phyloP scores from a whole-genome alignment of 148 eudicot species.

The Spergularia marina region DNA sequence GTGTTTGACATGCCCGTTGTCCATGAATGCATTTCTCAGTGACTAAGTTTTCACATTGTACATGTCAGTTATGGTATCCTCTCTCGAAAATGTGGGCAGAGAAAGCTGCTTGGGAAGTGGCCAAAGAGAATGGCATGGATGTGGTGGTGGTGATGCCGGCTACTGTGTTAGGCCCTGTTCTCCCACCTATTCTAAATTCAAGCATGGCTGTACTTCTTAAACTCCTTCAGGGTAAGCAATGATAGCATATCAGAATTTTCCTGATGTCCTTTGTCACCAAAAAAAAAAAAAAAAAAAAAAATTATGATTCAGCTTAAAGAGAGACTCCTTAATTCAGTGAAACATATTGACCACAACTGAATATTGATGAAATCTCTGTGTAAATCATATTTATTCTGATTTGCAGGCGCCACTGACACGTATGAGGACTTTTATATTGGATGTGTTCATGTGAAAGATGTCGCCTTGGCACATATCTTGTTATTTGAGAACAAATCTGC shows the following conservation, averaged over 20 bases:
- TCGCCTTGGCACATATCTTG: constrained; percentile 79
- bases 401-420: constrained; percentile 58
- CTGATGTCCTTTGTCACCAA: no score
- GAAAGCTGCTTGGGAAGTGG: constrained; percentile 85
- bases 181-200: constrained; percentile 68
- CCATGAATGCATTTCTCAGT: no score
- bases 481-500: constrained; percentile 67
- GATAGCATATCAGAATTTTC: no score
- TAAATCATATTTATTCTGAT: not conserved
- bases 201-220: constrained; percentile 62
- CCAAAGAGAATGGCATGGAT: constrained; percentile 61
- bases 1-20: no score
- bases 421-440: constrained; percentile 66
- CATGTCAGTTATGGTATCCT: constrained; percentile 67
- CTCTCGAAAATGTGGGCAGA: constrained; percentile 76
- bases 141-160: constrained; percentile 84
- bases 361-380: not conserved
- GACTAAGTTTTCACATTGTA: not conserved
- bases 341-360: not conserved
- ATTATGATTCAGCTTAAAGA: no score
- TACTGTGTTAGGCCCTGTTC: constrained; percentile 69
- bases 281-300: no score
- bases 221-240: constrained; percentile 58
- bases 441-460: constrained; percentile 75
- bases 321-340: no score